These are phyloP conservation scores for Pichia eremophila DNA, from an alignment of 805 yeast species.

Conservation along the genomic window DNA sequence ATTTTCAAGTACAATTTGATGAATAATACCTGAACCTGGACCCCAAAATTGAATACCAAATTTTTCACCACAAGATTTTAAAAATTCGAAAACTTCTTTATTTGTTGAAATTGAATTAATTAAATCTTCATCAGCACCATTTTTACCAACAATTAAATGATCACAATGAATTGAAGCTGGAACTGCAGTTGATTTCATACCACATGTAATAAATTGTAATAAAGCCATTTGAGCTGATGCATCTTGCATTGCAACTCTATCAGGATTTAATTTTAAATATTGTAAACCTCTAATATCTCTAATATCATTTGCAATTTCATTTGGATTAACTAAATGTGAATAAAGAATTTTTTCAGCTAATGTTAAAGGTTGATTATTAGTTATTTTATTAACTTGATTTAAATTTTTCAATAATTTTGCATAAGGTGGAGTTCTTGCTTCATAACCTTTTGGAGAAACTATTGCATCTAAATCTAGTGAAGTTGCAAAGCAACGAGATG, in stretches of 20 bases:
- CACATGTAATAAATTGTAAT: constrained; percentile 93
- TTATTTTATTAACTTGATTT: constrained; percentile 26
- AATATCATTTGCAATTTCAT: constrained; percentile 51
- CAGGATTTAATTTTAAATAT: constrained; percentile 91
- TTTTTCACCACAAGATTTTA: constrained; percentile 83
- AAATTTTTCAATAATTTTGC: constrained; percentile 61
- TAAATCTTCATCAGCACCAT: constrained; percentile 82
- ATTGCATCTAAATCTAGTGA: constrained; percentile 15
- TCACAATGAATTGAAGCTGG: constrained; percentile 98
- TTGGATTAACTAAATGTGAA: constrained; percentile 92
- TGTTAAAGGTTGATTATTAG: constrained; percentile 57
- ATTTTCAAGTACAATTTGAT: constrained; percentile 93
- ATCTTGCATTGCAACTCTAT: constrained; percentile 98
- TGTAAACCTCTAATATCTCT: constrained; percentile 66
- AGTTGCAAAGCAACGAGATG: constrained; percentile 19
- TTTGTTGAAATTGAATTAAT: constrained; percentile 79
- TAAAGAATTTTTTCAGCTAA: constrained; percentile 92
- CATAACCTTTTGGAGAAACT: constrained; percentile 48
- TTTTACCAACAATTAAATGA: constrained; percentile 92
- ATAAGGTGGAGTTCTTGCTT: constrained; percentile 81
- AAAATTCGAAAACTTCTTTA: constrained; percentile 90
- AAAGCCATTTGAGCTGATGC: constrained; percentile 99
- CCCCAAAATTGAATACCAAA: constrained; percentile 98
- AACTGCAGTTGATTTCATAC: constrained; percentile 82
- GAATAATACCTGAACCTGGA: constrained; percentile 97